Percentiles rank a stretch among this genome's conserved stretches.
Conservation (phyloP, 2,329 filamentous ascomycete genomes). For the Cadophora gregata region DNA sequence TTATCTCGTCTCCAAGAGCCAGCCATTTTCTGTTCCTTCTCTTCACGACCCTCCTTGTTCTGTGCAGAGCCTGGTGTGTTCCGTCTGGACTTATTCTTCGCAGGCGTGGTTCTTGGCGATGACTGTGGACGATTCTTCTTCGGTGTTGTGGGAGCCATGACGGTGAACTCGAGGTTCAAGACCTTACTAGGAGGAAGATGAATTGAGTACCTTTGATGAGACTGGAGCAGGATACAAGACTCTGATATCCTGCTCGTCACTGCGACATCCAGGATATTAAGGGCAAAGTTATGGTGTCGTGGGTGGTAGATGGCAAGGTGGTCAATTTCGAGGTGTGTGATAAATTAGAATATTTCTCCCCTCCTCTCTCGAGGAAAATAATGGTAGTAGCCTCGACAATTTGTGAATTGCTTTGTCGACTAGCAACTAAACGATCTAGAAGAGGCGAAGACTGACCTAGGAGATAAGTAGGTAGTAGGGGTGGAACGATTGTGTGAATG, state of each 20-base stretch:
- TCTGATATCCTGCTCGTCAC: not conserved
- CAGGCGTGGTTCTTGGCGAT: too few species aligned
- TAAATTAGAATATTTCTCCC: not conserved
- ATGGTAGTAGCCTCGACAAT: not conserved
- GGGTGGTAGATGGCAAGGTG: not conserved
- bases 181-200: too few species aligned
- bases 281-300: not conserved
- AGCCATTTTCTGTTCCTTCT: not conserved
- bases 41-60: not conserved
- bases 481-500: not conserved
- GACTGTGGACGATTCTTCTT: too few species aligned
- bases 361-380: not conserved
- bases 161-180: not conserved
- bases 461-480: not conserved
- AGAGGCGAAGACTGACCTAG: not conserved
- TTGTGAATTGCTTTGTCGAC: not conserved
- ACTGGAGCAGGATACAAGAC: not conserved
- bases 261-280: not conserved
- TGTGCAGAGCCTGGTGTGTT: not conserved
- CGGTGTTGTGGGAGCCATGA: not conserved
- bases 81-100: too few species aligned
- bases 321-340: not conserved
- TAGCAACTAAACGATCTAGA: not conserved
- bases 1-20: not conserved
- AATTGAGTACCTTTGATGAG: too few species aligned